A percentile compares a stretch with the other conserved stretches of the same genome.
phyloP scores from a whole-genome alignment of 176 grass and related monocot species.

The Rhynchospora pubera region DNA sequence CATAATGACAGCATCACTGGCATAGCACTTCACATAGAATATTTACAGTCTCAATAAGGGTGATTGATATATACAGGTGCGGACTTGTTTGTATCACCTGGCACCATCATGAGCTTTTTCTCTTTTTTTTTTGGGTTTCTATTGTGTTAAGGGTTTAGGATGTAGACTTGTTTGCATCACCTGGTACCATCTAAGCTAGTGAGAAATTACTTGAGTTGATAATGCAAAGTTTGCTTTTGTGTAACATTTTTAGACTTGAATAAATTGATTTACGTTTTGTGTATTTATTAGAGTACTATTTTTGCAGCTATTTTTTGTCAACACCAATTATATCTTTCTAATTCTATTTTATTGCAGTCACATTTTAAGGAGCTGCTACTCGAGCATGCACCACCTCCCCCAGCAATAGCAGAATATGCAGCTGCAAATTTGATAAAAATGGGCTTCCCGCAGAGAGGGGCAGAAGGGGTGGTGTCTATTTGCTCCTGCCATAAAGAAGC shows the following conservation, averaged over 20 bases:
- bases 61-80: not conserved
- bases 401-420: conserved; percentile 97
- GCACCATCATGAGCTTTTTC: no score
- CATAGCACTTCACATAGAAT: not conserved
- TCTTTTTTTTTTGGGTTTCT: no score
- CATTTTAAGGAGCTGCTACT: conserved; percentile 94
- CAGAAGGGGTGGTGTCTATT: conserved; percentile 88
- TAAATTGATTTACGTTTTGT: not conserved
- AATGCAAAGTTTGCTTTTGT: not conserved
- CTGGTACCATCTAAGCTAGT: not conserved
- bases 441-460: conserved; percentile 96
- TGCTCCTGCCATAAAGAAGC: conserved; percentile 96
- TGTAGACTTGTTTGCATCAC: no score
- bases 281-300: conserved; percentile 22
- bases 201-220: not conserved
- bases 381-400: conserved; percentile 83
- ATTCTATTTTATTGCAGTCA: conserved; percentile 36
- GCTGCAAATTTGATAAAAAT: conserved; percentile 96
- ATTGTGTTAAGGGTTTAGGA: no score
- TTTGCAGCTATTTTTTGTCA: not conserved
- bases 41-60: not conserved
- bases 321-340: conserved; percentile 18
- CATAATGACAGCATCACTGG: not conserved
- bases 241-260: not conserved
- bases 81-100: not conserved